These are phyloP conservation scores for Phoma sp. DNA, from an alignment of 2,329 filamentous ascomycete genomes.

Conservation along the genomic window DNA sequence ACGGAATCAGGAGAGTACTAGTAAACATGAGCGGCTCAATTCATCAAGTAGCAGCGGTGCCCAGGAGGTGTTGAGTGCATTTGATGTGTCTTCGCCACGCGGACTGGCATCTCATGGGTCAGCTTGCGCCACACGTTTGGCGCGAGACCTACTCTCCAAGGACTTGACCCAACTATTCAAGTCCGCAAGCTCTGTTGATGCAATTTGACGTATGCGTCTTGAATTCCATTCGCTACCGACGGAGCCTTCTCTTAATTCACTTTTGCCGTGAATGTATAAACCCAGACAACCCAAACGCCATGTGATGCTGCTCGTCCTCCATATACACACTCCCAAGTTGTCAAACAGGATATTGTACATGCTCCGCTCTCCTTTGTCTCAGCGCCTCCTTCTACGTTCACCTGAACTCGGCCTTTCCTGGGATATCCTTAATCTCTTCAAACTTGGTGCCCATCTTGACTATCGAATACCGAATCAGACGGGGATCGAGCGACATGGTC, in stretches of 20 bases:
- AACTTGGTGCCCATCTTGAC: conserved; percentile 81
- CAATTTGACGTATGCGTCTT: too few relatives aligned
- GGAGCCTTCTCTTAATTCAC: background rate
- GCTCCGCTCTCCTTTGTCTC: background rate
- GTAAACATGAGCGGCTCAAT: too few relatives aligned
- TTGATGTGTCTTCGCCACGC: too few relatives aligned
- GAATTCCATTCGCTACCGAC: background rate
- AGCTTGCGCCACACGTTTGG: too few relatives aligned
- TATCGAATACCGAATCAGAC: conserved; percentile 85
- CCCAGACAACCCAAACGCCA: conserved; percentile 8
- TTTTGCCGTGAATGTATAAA: background rate
- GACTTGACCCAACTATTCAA: too few relatives aligned
- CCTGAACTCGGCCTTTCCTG: conserved; percentile 59
- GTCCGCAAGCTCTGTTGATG: too few relatives aligned
- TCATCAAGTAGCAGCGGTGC: too few relatives aligned
- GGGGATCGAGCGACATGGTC: conserved; percentile 82
- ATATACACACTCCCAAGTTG: conserved; percentile 2
- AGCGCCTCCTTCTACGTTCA: conserved; percentile 1
- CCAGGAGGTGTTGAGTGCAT: too few relatives aligned
- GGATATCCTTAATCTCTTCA: conserved; percentile 65
- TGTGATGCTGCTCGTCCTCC: conserved; percentile 8
- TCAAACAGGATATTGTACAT: conserved; percentile 16
- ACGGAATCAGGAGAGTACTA: too few relatives aligned
- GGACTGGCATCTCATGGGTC: too few relatives aligned
- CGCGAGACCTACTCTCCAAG: too few relatives aligned